phyloP scores from a whole-genome alignment of 1,139 yeast species.

The Casaregolazyma lundiana region DNA sequence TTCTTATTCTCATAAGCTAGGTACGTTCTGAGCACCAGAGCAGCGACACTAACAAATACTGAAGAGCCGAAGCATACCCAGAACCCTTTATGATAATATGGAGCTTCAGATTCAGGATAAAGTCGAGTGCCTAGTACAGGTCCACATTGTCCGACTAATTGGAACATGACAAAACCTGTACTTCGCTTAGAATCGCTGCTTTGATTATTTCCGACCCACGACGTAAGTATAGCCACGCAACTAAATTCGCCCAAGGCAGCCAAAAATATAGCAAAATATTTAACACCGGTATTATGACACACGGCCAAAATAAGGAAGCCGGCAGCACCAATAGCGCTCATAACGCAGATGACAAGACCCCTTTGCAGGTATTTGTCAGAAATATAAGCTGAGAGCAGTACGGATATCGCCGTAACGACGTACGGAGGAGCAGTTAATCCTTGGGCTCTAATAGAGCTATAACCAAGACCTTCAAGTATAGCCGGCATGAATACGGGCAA shows the following conservation, averaged over 20 bases:
- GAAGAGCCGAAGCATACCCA: conserved; percentile 27
- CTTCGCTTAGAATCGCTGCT: conserved; percentile 31
- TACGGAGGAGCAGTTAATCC: conserved; percentile 31
- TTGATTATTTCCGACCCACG: conserved; percentile 34
- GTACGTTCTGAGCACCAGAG: conserved; percentile 21
- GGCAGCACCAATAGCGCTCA: conserved; percentile 26
- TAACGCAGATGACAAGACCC: conserved; percentile 25
- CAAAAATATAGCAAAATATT: conserved; percentile 32
- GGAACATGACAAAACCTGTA: conserved; percentile 29
- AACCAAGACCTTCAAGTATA: conserved; percentile 29
- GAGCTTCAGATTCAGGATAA: conserved; percentile 30
- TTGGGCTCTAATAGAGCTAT: conserved; percentile 25
- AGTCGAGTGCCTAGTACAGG: conserved; percentile 32
- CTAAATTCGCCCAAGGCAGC: conserved; percentile 33
- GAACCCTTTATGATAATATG: conserved; percentile 30
- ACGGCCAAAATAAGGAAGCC: conserved; percentile 31
- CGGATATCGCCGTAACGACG: conserved; percentile 22
- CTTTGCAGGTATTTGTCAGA: conserved; percentile 26
- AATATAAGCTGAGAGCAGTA: conserved; percentile 20
- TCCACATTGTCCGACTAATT: conserved; percentile 33
- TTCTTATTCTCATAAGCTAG: conserved; percentile 21
- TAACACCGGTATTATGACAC: conserved; percentile 22
- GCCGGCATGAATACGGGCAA: conserved; percentile 29
- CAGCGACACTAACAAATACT: conserved; percentile 19
- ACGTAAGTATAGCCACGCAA: conserved; percentile 27